phyloP scores from a whole-genome alignment of 2,329 filamentous ascomycete genomes.

The Parascedosporium putredinis region DNA sequence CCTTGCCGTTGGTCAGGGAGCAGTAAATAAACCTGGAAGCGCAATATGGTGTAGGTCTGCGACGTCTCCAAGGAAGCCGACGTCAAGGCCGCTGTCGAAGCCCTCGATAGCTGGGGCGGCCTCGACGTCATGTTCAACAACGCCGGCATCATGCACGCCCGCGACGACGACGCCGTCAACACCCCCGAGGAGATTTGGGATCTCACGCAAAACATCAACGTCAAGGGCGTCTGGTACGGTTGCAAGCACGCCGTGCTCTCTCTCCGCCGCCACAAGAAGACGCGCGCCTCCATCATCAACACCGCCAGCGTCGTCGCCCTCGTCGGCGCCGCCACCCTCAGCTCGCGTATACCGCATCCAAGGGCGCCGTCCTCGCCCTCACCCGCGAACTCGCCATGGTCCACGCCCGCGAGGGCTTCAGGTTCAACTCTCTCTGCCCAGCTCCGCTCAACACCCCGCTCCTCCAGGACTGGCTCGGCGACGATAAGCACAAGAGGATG shows the following conservation, averaged over 20 bases:
- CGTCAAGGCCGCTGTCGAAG: slow-evolving; percentile 63
- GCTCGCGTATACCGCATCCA: slow-evolving; percentile 86
- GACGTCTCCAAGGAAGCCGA: slow-evolving; percentile 82
- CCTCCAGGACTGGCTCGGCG: slow-evolving; percentile 66
- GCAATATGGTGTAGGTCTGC: slow-evolving; percentile 29
- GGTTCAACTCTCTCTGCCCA: slow-evolving; percentile 86
- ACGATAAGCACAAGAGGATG: slow-evolving; percentile 57
- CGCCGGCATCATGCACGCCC: slow-evolving; percentile 88
- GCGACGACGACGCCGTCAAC: slow-evolving; percentile 68
- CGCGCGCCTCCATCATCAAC: slow-evolving; percentile 76
- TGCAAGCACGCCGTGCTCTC: slow-evolving; percentile 83
- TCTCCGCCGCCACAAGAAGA: slow-evolving; percentile 71
- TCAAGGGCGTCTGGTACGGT: slow-evolving; percentile 97
- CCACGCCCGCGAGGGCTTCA: slow-evolving; percentile 76
- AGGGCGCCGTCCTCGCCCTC: slow-evolving; percentile 83
- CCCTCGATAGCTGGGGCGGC: slow-evolving; percentile 74
- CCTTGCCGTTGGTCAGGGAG: not conserved
- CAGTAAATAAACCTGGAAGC: not conserved
- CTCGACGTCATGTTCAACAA: slow-evolving; percentile 95
- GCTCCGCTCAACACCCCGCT: slow-evolving; percentile 83
- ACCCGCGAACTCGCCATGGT: slow-evolving; percentile 87
- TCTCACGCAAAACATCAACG: slow-evolving; percentile 85
- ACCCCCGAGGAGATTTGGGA: slow-evolving; percentile 92
- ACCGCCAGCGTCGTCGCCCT: slow-evolving; percentile 82
- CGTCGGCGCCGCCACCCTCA: slow-evolving; percentile 82